Conservation (phyloP, 73 alveolate genomes). For the Tetrahymena malaccensis region DNA sequence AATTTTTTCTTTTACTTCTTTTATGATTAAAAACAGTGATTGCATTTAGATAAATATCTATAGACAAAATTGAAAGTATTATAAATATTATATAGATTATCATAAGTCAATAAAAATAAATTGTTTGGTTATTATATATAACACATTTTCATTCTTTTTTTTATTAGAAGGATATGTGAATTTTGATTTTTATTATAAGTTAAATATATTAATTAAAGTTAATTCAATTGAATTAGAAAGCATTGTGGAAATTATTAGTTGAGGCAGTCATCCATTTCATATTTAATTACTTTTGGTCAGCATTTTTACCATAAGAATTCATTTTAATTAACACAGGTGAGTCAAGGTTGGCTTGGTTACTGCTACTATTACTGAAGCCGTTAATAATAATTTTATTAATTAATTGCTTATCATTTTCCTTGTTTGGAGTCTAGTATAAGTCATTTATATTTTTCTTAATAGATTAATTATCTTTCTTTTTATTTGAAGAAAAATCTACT, state of each 20-base stretch:
- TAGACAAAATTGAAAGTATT: too few relatives aligned
- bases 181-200: not conserved
- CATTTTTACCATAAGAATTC: not conserved
- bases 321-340: not conserved
- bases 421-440: not conserved
- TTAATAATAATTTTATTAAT: not conserved
- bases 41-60: too few relatives aligned
- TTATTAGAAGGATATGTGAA: not conserved
- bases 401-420: not conserved
- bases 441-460: not conserved
- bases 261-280: not conserved
- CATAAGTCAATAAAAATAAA: not conserved
- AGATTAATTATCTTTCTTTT: not conserved
- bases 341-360: not conserved
- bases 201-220: not conserved
- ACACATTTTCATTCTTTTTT: too few relatives aligned
- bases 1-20: too few relatives aligned
- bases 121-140: too few relatives aligned
- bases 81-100: too few relatives aligned
- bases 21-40: too few relatives aligned
- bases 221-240: not conserved
- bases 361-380: not conserved
- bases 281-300: not conserved
- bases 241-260: not conserved
- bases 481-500: not conserved